These are phyloP conservation scores for Aspergillus bertholletiae DNA, from an alignment of 495 filamentous ascomycete genomes.

Conservation along the genomic window DNA sequence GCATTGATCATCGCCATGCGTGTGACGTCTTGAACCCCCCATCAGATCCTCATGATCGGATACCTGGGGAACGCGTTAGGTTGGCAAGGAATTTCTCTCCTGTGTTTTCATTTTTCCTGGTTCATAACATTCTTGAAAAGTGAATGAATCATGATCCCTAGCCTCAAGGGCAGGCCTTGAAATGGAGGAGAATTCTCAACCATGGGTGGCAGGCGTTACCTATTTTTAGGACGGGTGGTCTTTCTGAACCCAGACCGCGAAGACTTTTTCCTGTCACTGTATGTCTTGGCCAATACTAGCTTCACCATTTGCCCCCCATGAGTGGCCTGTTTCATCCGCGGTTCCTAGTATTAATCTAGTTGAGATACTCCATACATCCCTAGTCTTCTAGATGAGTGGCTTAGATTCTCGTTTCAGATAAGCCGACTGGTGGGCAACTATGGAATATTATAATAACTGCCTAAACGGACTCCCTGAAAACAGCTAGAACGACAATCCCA, in stretches of 20 bases:
- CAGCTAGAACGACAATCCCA: neutral
- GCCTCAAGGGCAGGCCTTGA: neutral
- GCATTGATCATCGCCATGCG: constrained; percentile 4
- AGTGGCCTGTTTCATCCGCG: neutral
- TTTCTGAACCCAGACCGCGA: neutral
- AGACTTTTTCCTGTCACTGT: neutral
- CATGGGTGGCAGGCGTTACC: neutral
- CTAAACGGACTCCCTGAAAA: neutral
- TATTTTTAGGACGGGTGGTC: neutral
- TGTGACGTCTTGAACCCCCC: constrained; percentile 2
- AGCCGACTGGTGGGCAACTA: neutral
- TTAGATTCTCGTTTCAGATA: neutral
- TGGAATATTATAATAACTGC: neutral
- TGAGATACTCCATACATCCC: neutral
- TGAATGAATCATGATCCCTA: neutral
- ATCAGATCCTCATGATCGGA: no score
- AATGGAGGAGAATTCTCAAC: neutral
- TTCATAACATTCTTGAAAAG: no score
- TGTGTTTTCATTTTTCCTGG: no score
- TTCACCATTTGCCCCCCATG: neutral
- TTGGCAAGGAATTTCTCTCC: no score
- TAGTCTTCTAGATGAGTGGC: neutral
- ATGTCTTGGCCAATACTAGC: neutral
- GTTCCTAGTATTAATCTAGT: neutral
- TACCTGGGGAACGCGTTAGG: no score